phyloP scores from a whole-genome alignment of 306 rosid genomes.

The Astragalus membranaceus region DNA sequence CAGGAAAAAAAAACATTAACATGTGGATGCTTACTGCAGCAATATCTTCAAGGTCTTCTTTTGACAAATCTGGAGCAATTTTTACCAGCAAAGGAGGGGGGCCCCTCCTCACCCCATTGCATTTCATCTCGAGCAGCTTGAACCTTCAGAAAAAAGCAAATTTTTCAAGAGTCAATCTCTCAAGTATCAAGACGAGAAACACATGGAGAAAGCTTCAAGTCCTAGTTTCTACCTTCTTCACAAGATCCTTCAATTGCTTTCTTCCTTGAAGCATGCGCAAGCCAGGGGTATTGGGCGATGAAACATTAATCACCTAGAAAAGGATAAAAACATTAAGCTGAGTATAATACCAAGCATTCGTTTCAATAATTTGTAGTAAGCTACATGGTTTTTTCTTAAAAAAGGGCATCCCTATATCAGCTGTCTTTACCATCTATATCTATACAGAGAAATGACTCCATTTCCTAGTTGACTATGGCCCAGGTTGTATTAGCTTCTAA shows the following conservation, averaged over 20 bases:
- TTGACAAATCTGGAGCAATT: slow-evolving; percentile 97
- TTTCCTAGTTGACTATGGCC: neutral
- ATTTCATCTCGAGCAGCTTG: slow-evolving; percentile 98
- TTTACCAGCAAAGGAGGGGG: slow-evolving; percentile 98
- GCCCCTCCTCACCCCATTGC: slow-evolving; percentile 99
- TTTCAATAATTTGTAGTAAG: neutral
- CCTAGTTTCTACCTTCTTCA: slow-evolving; percentile 68
- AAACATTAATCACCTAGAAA: slow-evolving; percentile 88
- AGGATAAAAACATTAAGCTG: neutral
- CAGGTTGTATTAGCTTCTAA: neutral
- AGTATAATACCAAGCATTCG: neutral
- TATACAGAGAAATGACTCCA: neutral
- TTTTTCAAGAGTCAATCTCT: slow-evolving; percentile 19
- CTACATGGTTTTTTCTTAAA: neutral
- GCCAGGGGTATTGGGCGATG: slow-evolving; percentile 99
- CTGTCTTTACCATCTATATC: neutral
- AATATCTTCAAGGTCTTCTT: slow-evolving; percentile 96
- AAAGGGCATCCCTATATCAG: neutral
- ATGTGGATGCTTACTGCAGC: slow-evolving; percentile 67
- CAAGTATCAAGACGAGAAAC: slow-evolving; percentile 15
- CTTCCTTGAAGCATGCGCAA: slow-evolving; percentile 98
- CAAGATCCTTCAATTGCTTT: slow-evolving; percentile 92
- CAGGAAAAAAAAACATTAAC: slow-evolving; percentile 2
- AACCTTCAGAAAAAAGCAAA: slow-evolving; percentile 48
- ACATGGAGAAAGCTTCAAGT: slow-evolving; percentile 15